A percentile compares a stretch with the other conserved stretches of the same genome.
These are phyloP conservation scores for Plenodomus biglobosus DNA, from an alignment of 2,329 filamentous ascomycete species.

Conservation along the genomic window DNA sequence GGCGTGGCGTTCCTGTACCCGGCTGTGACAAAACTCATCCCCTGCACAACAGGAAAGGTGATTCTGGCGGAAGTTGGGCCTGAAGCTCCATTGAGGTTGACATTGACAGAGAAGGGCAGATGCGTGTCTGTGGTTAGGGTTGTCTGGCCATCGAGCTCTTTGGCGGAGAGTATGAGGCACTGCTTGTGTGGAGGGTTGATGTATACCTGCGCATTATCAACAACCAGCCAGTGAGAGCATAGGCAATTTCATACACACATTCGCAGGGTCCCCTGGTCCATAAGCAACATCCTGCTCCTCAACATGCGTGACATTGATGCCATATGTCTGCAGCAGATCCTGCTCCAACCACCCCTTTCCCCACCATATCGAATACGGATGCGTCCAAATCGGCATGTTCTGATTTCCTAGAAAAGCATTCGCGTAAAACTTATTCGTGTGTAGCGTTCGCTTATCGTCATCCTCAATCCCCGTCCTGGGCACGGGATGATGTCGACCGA, in stretches of 20 bases:
- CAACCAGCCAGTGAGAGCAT: not conserved
- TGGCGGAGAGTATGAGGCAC: conserved; percentile 76
- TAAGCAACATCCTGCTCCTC: conserved; percentile 68
- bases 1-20: conserved; percentile 72
- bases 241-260: conserved; percentile 7
- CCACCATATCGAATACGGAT: conserved; percentile 58
- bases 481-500: conserved; percentile 46
- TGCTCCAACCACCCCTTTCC: conserved; percentile 51
- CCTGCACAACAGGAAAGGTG: conserved; percentile 81
- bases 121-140: conserved; percentile 56
- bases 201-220: conserved; percentile 59
- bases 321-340: conserved; percentile 62
- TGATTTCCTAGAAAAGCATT: conserved; percentile 80
- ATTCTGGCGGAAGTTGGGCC: conserved; percentile 61
- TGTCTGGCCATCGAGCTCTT: conserved; percentile 67
- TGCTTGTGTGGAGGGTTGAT: conserved; percentile 77
- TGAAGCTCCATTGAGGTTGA: conserved; percentile 62
- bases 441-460: conserved; percentile 51
- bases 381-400: conserved; percentile 68
- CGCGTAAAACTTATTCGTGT: conserved; percentile 71
- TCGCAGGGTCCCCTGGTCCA: conserved; percentile 52
- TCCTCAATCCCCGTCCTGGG: conserved; percentile 44
- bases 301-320: conserved; percentile 67
- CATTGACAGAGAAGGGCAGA: conserved; percentile 62
- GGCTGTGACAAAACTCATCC: conserved; percentile 83